These are phyloP conservation scores for Trifolium pratense DNA, from an alignment of 306 rosid genomes.

Conservation along the genomic window DNA sequence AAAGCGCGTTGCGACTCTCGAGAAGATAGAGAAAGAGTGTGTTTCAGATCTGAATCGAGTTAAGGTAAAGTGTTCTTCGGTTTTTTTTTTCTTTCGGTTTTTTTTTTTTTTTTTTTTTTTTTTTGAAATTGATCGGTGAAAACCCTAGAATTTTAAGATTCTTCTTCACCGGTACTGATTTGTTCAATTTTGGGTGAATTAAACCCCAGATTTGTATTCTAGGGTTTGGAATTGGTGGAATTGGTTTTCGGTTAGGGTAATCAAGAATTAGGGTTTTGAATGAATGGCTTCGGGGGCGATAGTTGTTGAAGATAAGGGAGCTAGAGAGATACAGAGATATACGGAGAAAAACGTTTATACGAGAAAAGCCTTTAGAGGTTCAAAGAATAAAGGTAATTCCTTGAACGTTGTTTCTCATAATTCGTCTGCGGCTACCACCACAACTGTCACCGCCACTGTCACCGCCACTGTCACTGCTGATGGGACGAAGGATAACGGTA, in stretches of 20 bases:
- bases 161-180: conserved; percentile 6
- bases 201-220: conserved; percentile 39
- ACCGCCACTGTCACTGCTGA: conserved; percentile 13
- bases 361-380: conserved; percentile 68
- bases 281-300: conserved; percentile 90
- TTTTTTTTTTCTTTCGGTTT: no score
- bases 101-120: not conserved
- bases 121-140: conserved; percentile 6
- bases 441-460: conserved; percentile 10
- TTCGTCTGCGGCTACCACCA: not conserved
- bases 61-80: conserved; percentile 37
- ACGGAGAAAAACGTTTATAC: conserved; percentile 72
- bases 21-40: conserved; percentile 41
- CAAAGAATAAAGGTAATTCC: conserved; percentile 50
- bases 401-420: not conserved
- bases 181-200: conserved; percentile 3
- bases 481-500: conserved; percentile 18
- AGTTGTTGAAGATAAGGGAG: conserved; percentile 71
- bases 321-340: conserved; percentile 65
- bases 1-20: conserved; percentile 45
- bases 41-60: conserved; percentile 66
- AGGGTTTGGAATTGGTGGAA: conserved; percentile 42
- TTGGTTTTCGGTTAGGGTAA: conserved; percentile 4
- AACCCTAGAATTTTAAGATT: conserved; percentile 4
- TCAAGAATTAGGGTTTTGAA: conserved; percentile 65